A percentile compares a stretch with the other conserved stretches of the same genome.
These are phyloP conservation scores for Neopestalotiopsis clavispora DNA, from an alignment of 2,329 filamentous ascomycete species.

Conservation along the genomic window DNA sequence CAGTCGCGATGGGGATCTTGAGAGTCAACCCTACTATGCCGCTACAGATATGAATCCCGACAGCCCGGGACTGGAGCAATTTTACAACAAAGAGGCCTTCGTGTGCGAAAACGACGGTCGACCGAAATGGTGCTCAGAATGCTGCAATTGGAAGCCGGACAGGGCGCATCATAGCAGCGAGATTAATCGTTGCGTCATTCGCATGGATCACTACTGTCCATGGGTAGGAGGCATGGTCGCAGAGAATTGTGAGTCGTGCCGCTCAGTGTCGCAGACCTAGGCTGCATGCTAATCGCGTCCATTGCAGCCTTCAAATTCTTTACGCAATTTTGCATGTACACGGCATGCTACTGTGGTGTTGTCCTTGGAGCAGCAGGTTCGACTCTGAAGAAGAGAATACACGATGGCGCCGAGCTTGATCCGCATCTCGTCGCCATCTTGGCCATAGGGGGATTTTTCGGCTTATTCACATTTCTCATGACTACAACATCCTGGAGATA, in stretches of 20 bases:
- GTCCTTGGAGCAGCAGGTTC: slow-evolving; percentile 68
- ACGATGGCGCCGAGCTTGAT: slow-evolving; percentile 49
- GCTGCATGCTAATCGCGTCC: slow-evolving; percentile 26
- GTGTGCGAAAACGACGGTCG: slow-evolving; percentile 81
- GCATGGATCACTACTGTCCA: slow-evolving; percentile 96
- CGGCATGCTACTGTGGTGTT: slow-evolving; percentile 68
- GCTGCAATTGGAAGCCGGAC: slow-evolving; percentile 87
- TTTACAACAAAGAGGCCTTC: slow-evolving; percentile 84
- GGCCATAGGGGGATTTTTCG: slow-evolving; percentile 73
- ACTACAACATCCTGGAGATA: slow-evolving; percentile 72
- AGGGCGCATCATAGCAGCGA: slow-evolving; percentile 87
- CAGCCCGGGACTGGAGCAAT: slow-evolving; percentile 71
- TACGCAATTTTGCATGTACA: slow-evolving; percentile 82
- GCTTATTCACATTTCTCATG: slow-evolving; percentile 83
- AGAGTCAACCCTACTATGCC: slow-evolving; percentile 38
- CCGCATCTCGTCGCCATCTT: slow-evolving; percentile 70
- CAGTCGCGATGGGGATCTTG: slow-evolving; percentile 33
- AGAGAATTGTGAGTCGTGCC: slow-evolving; percentile 66
- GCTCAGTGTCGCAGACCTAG: not conserved
- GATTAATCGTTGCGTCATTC: slow-evolving; percentile 78
- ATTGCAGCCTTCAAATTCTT: slow-evolving; percentile 83
- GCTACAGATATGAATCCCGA: slow-evolving; percentile 57
- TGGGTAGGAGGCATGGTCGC: slow-evolving; percentile 95
- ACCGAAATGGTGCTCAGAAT: slow-evolving; percentile 86
- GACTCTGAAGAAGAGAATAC: slow-evolving; percentile 61